Evolutionary conservation across 2,329 filamentous ascomycete genomes (phyloP).

Genomic region (Plectosphaerella cucumerina): DNA sequence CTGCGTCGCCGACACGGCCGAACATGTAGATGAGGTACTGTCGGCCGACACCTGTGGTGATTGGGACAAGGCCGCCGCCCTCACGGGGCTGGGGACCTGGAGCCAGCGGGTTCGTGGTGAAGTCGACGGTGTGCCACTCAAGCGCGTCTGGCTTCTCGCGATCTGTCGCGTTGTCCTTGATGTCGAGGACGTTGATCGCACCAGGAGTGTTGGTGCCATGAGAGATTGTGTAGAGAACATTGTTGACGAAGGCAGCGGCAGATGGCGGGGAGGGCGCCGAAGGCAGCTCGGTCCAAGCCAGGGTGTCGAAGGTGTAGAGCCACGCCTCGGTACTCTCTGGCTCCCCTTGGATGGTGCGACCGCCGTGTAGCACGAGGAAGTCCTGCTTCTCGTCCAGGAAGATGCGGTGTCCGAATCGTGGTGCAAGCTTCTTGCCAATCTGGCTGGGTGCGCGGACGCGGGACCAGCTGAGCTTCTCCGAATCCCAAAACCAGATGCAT

Average conservation of each 20-base stretch:
- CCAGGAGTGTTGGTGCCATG: conserved; percentile 26
- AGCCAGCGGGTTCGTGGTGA: conserved; percentile 29
- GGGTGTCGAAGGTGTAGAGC: conserved; percentile 42
- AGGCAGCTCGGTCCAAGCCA: conserved; percentile 47
- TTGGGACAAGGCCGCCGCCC: conserved; percentile 36
- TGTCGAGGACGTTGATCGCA: conserved; percentile 28
- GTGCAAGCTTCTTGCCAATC: conserved; percentile 21
- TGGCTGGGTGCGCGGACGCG: conserved; percentile 23
- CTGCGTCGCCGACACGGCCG: conserved; percentile 23
- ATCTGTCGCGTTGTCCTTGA: conserved; percentile 22
- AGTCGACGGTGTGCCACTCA: conserved; percentile 31
- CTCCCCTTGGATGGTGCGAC: conserved; percentile 22
- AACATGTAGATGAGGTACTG: conserved; percentile 48
- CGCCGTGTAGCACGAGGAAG: conserved; percentile 47
- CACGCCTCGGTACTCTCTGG: conserved; percentile 45
- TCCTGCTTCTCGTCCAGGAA: conserved; percentile 38
- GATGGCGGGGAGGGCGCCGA: conserved; percentile 30
- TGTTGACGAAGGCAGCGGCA: conserved; percentile 36
- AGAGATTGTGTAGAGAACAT: conserved; percentile 42
- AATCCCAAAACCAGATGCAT: conserved; percentile 33
- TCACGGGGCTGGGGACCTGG: conserved; percentile 36
- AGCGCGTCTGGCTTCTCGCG: conserved; percentile 22
- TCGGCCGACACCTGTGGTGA: conserved; percentile 47
- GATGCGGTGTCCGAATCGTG: conserved; percentile 26
- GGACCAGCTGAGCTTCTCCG: conserved; percentile 27